Evolutionary conservation across 345 rosid species (phyloP).

Genomic region (Linum usitatissimum): DNA sequence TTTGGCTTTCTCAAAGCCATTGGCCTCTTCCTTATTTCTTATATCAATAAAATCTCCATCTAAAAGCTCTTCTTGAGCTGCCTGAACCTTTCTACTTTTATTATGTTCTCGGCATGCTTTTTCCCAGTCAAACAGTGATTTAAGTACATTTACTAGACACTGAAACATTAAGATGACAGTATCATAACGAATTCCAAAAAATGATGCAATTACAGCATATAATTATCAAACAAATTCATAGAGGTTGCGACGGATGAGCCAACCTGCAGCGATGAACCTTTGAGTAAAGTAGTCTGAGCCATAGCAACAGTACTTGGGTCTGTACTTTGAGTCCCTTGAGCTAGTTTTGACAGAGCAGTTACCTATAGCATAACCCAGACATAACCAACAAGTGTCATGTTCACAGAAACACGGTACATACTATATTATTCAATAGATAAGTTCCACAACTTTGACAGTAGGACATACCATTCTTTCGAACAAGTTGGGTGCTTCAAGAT

Average conservation of each 20-base stretch:
- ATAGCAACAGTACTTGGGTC: slow-evolving; percentile 70
- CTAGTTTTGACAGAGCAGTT: slow-evolving; percentile 66
- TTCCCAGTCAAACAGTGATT: slow-evolving; percentile 96
- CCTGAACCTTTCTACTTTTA: slow-evolving; percentile 31
- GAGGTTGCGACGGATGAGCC: slow-evolving; percentile 17
- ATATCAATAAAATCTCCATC: slow-evolving; percentile 35
- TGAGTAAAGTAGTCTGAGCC: slow-evolving; percentile 65
- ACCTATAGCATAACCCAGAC: slow-evolving; percentile 37
- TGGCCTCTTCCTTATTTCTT: slow-evolving; percentile 60
- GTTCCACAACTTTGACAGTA: background rate
- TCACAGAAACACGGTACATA: background rate
- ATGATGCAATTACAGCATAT: background rate
- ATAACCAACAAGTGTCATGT: slow-evolving; percentile 8
- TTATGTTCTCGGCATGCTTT: slow-evolving; percentile 41
- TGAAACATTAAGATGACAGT: slow-evolving; percentile 28
- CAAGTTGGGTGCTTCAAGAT: slow-evolving; percentile 94
- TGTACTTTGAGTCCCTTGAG: slow-evolving; percentile 81
- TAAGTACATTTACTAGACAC: slow-evolving; percentile 87
- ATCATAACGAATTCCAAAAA: slow-evolving; percentile 17
- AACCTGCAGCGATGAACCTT: slow-evolving; percentile 90
- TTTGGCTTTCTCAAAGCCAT: slow-evolving; percentile 87
- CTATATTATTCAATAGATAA: background rate
- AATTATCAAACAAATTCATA: slow-evolving; percentile 9
- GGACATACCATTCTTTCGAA: slow-evolving; percentile 85
- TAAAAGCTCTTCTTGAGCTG: slow-evolving; percentile 32